Conservation (phyloP, 2,329 filamentous ascomycete genomes). For the Penicillium hordei region DNA sequence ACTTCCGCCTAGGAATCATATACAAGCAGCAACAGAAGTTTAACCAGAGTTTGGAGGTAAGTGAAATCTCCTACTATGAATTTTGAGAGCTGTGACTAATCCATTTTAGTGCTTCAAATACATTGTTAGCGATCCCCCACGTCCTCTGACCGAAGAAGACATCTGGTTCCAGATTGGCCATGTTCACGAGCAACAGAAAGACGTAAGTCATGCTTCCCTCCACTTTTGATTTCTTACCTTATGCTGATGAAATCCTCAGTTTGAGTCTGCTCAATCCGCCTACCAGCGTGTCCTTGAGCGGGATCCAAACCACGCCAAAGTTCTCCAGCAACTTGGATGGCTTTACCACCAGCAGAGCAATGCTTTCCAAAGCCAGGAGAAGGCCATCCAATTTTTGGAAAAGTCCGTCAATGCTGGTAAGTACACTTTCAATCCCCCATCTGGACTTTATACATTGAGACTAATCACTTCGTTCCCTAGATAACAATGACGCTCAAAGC, state of each 20-base stretch:
- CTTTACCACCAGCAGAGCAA: conserved; percentile 94
- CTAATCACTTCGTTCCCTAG: conserved; percentile 46
- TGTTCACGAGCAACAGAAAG: conserved; percentile 98
- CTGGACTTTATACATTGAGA: not conserved
- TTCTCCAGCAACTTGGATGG: conserved; percentile 96
- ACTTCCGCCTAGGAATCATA: conserved; percentile 98
- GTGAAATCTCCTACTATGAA: conserved; percentile 24
- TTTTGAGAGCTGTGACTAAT: conserved; percentile 12
- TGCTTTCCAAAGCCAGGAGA: conserved; percentile 87
- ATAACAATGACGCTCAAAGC: conserved; percentile 93
- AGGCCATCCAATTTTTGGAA: conserved; percentile 94
- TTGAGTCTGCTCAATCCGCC: conserved; percentile 86
- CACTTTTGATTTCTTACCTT: not conserved
- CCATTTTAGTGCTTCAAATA: conserved; percentile 85
- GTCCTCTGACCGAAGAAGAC: conserved; percentile 91
- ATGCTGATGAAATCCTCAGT: conserved; percentile 58
- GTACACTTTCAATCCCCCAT: conserved; percentile 29
- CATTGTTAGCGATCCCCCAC: conserved; percentile 88
- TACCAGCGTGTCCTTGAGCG: conserved; percentile 92
- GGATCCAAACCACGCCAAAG: conserved; percentile 95
- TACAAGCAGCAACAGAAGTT: conserved; percentile 99
- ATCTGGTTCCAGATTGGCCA: conserved; percentile 99
- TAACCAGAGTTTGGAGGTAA: conserved; percentile 82
- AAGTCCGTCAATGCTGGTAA: conserved; percentile 91
- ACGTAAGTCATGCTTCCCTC: conserved; percentile 61